These are phyloP conservation scores for Trichoderma pleuroti DNA, from an alignment of 2,329 filamentous ascomycete genomes.

Conservation along the genomic window DNA sequence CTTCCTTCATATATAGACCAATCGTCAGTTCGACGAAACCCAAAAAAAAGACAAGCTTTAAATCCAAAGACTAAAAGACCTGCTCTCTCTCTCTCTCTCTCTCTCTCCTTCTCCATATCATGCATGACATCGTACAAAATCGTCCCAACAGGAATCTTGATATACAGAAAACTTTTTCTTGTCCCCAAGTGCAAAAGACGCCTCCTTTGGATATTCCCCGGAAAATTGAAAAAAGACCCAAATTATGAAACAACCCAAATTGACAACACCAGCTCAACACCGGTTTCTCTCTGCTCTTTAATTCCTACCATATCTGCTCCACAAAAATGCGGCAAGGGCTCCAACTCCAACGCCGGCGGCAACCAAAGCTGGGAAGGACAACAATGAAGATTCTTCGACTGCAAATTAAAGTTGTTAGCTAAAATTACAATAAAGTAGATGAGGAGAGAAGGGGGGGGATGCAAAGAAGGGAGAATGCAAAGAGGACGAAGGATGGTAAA, in stretches of 20 bases:
- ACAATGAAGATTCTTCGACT: slow-evolving; percentile 33
- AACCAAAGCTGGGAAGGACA: slow-evolving; percentile 32
- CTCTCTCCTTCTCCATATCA: slow-evolving; percentile 3
- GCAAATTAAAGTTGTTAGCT: not conserved
- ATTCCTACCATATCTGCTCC: slow-evolving; percentile 28
- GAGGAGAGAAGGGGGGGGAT: not conserved
- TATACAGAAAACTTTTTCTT: slow-evolving; percentile 10
- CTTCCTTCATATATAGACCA: not conserved
- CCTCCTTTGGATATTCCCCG: slow-evolving; percentile 9
- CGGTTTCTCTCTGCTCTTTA: not conserved
- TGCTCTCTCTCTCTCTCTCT: too few relatives aligned
- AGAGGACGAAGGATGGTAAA: not conserved
- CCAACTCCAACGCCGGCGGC: slow-evolving; percentile 37
- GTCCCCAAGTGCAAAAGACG: slow-evolving; percentile 14
- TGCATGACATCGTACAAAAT: slow-evolving; percentile 14
- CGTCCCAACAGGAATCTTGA: slow-evolving; percentile 1
- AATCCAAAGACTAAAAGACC: not conserved
- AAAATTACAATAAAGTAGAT: not conserved
- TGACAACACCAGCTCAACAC: not conserved
- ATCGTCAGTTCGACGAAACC: not conserved
- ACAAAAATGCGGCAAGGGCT: slow-evolving; percentile 40
- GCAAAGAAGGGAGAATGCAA: not conserved
- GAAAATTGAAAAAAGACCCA: not conserved
- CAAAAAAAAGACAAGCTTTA: not conserved
- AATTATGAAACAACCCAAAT: not conserved